Evolutionary conservation across 2,329 filamentous ascomycete genomes (phyloP).

Genomic region (Aspergillus flavus): DNA sequence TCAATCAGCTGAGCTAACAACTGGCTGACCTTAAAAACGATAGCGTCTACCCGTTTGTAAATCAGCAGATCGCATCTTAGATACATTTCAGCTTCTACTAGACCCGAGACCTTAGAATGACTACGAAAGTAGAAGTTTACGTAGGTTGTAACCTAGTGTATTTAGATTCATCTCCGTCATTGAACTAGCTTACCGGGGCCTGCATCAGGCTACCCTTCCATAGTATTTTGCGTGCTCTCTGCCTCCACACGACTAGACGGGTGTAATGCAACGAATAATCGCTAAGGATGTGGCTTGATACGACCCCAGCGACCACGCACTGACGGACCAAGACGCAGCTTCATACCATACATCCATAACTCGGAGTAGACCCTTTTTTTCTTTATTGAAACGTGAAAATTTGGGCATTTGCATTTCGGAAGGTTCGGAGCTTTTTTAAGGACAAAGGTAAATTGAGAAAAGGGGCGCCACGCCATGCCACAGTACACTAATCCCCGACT

Average conservation of each 20-base stretch:
- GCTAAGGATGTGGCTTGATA: background rate
- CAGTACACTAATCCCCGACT: constrained; percentile 37
- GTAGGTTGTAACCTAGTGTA: background rate
- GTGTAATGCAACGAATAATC: background rate
- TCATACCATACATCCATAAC: background rate
- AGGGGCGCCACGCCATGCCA: constrained; percentile 41
- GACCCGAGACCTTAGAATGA: background rate
- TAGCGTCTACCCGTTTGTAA: background rate
- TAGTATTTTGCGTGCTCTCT: background rate
- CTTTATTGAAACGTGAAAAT: constrained; percentile 20
- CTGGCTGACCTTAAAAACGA: background rate
- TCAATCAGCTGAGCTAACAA: background rate
- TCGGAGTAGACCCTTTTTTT: constrained; percentile 5
- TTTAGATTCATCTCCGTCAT: background rate
- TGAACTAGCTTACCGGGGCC: background rate
- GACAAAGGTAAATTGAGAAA: constrained; percentile 35
- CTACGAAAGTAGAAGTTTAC: background rate
- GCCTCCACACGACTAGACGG: background rate
- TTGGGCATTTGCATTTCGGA: constrained; percentile 42
- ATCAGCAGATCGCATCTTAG: background rate
- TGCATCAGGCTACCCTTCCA: background rate
- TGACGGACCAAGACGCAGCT: background rate
- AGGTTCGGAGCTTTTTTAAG: constrained; percentile 41
- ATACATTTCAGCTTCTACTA: no score
- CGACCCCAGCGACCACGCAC: background rate